These are phyloP conservation scores for Debaryomyces subglobosus DNA, from an alignment of 1,139 yeast genomes.

Conservation along the genomic window DNA sequence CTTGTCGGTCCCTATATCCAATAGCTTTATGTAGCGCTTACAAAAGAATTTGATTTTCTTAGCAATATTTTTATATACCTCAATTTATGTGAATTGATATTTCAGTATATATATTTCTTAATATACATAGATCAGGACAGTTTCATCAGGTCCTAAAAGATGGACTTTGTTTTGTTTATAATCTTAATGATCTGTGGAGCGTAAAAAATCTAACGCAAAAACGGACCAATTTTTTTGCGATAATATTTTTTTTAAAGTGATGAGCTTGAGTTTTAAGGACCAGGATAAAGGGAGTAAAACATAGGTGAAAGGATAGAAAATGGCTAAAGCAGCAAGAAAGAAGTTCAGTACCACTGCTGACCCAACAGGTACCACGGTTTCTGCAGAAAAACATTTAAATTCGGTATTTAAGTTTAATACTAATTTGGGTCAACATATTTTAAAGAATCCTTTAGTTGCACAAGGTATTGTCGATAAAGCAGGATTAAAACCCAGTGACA, in stretches of 20 bases:
- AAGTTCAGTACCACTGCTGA: constrained; percentile 46
- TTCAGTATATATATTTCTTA: not conserved
- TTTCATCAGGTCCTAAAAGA: not conserved
- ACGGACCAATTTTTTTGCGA: constrained; percentile 1
- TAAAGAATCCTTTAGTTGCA: constrained; percentile 94
- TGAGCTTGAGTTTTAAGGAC: not conserved
- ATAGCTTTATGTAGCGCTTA: not conserved
- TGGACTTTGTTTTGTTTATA: constrained; percentile 9
- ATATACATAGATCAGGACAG: not conserved
- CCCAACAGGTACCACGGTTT: constrained; percentile 53
- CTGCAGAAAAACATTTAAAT: constrained; percentile 70
- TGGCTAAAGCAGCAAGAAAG: constrained; percentile 61
- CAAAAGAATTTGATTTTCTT: not conserved
- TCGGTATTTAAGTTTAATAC: constrained; percentile 96
- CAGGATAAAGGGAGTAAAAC: not conserved
- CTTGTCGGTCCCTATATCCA: not conserved
- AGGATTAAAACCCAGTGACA: constrained; percentile 86
- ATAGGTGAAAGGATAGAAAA: constrained; percentile 17
- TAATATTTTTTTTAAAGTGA: constrained; percentile 3
- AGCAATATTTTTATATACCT: not conserved
- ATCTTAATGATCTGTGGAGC: constrained; percentile 7
- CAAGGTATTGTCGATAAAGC: constrained; percentile 99
- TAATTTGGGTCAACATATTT: constrained; percentile 94
- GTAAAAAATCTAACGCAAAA: constrained; percentile 8
- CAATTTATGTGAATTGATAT: not conserved